A percentile compares a stretch with the other conserved stretches of the same genome.
Conservation (phyloP, 108 stramenopile genomes). For the Fistulifera solaris region DNA sequence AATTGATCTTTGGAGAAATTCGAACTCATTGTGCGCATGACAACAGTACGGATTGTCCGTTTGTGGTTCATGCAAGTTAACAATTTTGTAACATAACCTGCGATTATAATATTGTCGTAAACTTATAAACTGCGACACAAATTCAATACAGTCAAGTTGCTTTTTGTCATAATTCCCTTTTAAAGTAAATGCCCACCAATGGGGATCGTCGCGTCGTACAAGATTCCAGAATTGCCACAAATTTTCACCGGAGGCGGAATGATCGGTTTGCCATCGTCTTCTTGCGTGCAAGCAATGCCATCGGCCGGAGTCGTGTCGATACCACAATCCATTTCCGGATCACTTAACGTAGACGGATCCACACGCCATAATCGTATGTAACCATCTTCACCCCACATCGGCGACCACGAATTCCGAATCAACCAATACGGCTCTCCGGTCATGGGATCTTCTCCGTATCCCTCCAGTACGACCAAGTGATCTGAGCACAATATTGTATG, state of each 20-base stretch:
- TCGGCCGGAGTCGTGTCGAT: slow-evolving; percentile 59
- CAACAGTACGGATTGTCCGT: background rate
- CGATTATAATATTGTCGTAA: no score
- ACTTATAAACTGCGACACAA: no score
- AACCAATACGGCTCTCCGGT: slow-evolving; percentile 74
- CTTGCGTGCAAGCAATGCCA: slow-evolving; percentile 71
- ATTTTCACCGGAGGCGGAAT: slow-evolving; percentile 36
- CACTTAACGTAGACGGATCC: slow-evolving; percentile 37
- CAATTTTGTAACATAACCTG: no score
- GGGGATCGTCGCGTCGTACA: slow-evolving; percentile 37
- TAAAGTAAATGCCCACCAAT: slow-evolving; percentile 1
- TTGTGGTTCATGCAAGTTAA: background rate
- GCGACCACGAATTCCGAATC: slow-evolving; percentile 77
- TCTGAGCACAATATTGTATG: slow-evolving; percentile 20
- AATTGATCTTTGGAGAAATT: slow-evolving; percentile 31
- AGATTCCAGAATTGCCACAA: slow-evolving; percentile 70
- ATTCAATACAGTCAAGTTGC: no score
- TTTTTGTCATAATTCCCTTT: no score
- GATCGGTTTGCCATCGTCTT: slow-evolving; percentile 43
- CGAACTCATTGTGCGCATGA: background rate
- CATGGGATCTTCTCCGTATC: slow-evolving; percentile 67
- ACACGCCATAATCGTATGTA: slow-evolving; percentile 65
- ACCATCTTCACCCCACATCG: slow-evolving; percentile 76
- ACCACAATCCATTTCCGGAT: slow-evolving; percentile 38
- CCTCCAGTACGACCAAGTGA: slow-evolving; percentile 80